Evolutionary conservation across 2,329 filamentous ascomycete species (phyloP).

Genomic region (Colletotrichum gigasporum): DNA sequence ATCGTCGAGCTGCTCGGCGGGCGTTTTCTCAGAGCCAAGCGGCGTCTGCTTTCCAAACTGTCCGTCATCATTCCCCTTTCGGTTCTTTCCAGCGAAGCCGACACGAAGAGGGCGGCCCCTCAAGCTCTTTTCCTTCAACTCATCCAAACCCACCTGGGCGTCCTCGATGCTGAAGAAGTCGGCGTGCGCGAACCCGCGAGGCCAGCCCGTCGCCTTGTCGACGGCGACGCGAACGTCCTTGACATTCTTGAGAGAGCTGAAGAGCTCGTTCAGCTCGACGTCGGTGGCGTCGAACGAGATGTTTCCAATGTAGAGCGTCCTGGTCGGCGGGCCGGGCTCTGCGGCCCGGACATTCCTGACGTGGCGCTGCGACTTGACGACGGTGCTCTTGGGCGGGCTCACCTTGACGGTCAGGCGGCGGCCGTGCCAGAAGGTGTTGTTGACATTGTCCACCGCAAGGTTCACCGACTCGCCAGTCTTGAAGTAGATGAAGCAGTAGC

Average conservation of each 20-base stretch:
- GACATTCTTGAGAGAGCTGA: constrained; percentile 75
- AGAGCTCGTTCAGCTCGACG: constrained; percentile 81
- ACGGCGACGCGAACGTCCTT: constrained; percentile 83
- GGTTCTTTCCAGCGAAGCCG: constrained; percentile 62
- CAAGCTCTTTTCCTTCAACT: constrained; percentile 67
- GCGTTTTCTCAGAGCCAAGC: background rate
- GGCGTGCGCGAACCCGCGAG: constrained; percentile 84
- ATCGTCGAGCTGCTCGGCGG: constrained; percentile 21
- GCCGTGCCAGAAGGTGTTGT: constrained; percentile 33
- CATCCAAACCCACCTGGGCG: constrained; percentile 67
- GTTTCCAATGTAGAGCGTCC: constrained; percentile 83
- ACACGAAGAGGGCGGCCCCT: constrained; percentile 72
- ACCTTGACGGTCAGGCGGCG: constrained; percentile 23
- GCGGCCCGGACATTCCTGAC: too few relatives aligned
- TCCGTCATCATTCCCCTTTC: background rate
- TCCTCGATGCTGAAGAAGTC: constrained; percentile 77
- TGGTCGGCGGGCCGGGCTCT: background rate
- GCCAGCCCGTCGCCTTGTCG: constrained; percentile 81
- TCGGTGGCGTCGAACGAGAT: constrained; percentile 88
- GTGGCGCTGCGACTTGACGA: background rate
- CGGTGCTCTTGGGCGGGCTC: background rate
- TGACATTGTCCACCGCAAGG: constrained; percentile 18
- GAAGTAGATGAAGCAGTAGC: constrained; percentile 27
- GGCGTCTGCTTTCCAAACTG: background rate
- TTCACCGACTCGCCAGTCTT: background rate